Base-by-base conservation (phyloP, 495 filamentous ascomycete genomes). In the Podospora pseudopauciseta region DNA sequence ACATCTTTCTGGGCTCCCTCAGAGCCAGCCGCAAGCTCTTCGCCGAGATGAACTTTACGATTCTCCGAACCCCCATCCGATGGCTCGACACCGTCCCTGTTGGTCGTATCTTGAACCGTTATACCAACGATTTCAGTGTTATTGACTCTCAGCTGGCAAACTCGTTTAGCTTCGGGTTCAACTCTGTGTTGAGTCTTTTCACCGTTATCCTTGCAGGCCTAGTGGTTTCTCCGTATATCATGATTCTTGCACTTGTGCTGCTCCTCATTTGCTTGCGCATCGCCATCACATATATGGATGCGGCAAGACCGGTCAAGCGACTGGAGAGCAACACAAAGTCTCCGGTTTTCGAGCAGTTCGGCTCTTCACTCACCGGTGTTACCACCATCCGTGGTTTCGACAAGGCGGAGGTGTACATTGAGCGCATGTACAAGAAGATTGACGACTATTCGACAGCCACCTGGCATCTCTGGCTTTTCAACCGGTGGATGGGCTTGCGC, bases 1-100 rank as follows among this genome's bases (percentile, higher is more conserved):
- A 85, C 68, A 74, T 88, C n/a, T 89, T 87, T 64, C 30, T 74
- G 2, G 85, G 85, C 20, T 88, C 87, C 9, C 76, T 93, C 62
- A 80, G 76, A 27, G 91, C 89, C 23, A 91, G 89, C 1, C 84
- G 86, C 64, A 79, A 74, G 55, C 79, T 94, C 3, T 94, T 93
- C 67, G 83, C 86, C 15, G 80, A 84, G 30, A 78, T 93, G 49
- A 86, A 86, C 49, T 87, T 83, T 66, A 81, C 84, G 3, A 84
- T 96, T 18, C 82, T 95, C 0, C 87, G 88, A 7, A 84, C 91
- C 16, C 91, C 91, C 0, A 78, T 91, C 9, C 81, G 89, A 60
- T 96, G 91, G 90, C 80, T 94, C 13, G 92, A 96, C 74, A 94
- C 91, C 0, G 89, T 92, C 0, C 92, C 92, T 0, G 78, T 91